Percentiles rank a stretch among this genome's conserved stretches.
phyloP scores from a whole-genome alignment of 164 flowering plant species.

The Annona cherimola region DNA sequence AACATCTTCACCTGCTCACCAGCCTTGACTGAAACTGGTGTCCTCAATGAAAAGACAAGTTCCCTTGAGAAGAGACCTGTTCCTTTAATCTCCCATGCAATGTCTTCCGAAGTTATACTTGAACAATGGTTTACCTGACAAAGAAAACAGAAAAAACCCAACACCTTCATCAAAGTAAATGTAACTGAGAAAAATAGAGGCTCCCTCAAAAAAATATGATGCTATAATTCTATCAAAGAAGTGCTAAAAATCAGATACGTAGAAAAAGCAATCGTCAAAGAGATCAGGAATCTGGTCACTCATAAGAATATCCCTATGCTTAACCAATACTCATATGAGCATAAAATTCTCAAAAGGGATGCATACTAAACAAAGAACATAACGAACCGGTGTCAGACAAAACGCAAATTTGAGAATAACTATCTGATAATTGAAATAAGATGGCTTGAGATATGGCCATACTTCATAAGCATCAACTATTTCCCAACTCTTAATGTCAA shows the following conservation, averaged over 20 bases:
- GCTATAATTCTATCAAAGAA: background rate
- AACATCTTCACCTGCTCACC: slow-evolving; percentile 70
- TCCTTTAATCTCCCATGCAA: slow-evolving; percentile 79
- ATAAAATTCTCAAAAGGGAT: no score
- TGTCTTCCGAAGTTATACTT: slow-evolving; percentile 63
- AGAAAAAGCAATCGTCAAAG: background rate
- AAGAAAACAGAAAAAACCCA: slow-evolving; percentile 5
- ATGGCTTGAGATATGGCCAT: background rate
- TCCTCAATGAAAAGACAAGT: slow-evolving; percentile 57
- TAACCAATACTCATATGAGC: no score
- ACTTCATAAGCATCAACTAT: background rate
- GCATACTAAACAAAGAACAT: background rate
- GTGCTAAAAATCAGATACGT: background rate
- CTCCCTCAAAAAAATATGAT: background rate
- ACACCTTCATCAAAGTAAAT: background rate
- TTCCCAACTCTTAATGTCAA: background rate
- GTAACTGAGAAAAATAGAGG: background rate
- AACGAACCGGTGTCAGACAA: background rate
- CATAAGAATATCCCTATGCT: no score
- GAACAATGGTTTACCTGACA: slow-evolving; percentile 73
- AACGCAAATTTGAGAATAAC: background rate
- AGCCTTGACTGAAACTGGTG: slow-evolving; percentile 72
- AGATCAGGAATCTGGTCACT: no score
- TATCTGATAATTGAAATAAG: background rate
- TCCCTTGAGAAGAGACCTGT: slow-evolving; percentile 91